Evolutionary conservation across 2,329 filamentous ascomycete species (phyloP).

Genomic region (Colletotrichum magnum): DNA sequence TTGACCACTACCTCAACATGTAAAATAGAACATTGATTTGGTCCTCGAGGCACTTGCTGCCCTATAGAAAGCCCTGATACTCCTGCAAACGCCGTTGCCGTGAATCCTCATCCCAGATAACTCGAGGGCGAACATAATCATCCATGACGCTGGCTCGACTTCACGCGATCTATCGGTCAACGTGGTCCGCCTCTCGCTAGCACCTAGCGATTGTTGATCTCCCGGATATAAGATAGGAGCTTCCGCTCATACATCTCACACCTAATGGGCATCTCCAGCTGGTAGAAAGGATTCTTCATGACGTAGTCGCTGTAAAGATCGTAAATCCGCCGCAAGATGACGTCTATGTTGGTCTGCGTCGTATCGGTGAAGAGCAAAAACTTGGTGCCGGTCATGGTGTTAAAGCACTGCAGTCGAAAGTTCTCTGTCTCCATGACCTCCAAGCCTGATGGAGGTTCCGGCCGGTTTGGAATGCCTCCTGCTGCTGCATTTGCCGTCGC

Average conservation of each 20-base stretch:
- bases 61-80: constrained; percentile 37
- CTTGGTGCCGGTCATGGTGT: constrained; percentile 93
- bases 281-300: constrained; percentile 99
- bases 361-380: constrained; percentile 96
- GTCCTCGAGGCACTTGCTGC: constrained; percentile 33
- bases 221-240: constrained; percentile 83
- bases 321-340: constrained; percentile 87
- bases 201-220: constrained; percentile 71
- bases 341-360: constrained; percentile 88
- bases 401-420: constrained; percentile 96
- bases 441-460: constrained; percentile 80
- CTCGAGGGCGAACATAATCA: not conserved
- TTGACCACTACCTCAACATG: constrained; percentile 33
- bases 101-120: constrained; percentile 13
- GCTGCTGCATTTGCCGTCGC: constrained; percentile 48
- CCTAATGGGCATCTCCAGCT: constrained; percentile 95
- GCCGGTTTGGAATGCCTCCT: constrained; percentile 59
- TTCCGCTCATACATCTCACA: constrained; percentile 96
- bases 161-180: no score
- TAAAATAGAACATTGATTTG: constrained; percentile 41
- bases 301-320: constrained; percentile 97
- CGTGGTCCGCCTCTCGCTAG: constrained; percentile 26
- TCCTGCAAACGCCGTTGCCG: constrained; percentile 36
- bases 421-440: constrained; percentile 95
- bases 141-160: not conserved